Conservation (phyloP, 306 rosid genomes). For the Arachis hypogaea region DNA sequence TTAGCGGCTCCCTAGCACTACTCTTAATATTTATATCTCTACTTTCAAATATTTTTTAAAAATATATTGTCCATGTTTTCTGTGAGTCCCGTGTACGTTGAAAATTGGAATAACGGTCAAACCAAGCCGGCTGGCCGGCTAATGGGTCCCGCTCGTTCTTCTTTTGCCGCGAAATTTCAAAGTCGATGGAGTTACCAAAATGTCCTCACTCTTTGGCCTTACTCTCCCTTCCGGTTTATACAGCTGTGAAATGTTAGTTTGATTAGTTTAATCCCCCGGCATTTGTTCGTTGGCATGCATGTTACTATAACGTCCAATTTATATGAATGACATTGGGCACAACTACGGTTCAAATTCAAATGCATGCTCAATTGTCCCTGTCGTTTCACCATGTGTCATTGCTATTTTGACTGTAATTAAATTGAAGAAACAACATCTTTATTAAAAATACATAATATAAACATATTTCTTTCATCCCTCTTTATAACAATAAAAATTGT, state of each 20-base stretch:
- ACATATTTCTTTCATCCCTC: too few species aligned
- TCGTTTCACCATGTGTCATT: neutral
- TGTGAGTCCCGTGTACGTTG: neutral
- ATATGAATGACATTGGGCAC: neutral
- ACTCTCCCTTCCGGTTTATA: neutral
- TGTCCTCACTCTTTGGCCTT: slow-evolving; percentile 11
- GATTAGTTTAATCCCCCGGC: too few species aligned
- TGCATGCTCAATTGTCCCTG: neutral
- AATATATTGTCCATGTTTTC: too few species aligned
- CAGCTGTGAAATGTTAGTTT: neutral
- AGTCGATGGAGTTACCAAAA: slow-evolving; percentile 34
- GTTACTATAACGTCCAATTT: too few species aligned
- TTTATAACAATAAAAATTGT: too few species aligned
- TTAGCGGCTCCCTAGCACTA: too few species aligned
- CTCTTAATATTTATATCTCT: too few species aligned
- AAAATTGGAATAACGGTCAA: slow-evolving; percentile 10
- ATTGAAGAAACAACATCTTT: too few species aligned
- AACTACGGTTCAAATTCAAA: too few species aligned
- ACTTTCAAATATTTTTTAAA: too few species aligned
- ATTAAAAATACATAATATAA: too few species aligned
- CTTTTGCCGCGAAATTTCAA: slow-evolving; percentile 45
- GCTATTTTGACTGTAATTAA: neutral
- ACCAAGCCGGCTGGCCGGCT: slow-evolving; percentile 50
- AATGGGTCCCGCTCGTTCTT: slow-evolving; percentile 26
- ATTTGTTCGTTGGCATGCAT: too few species aligned